Conservation (phyloP, 1,284 basidiomycete genomes). For the Dichomitus squalens region DNA sequence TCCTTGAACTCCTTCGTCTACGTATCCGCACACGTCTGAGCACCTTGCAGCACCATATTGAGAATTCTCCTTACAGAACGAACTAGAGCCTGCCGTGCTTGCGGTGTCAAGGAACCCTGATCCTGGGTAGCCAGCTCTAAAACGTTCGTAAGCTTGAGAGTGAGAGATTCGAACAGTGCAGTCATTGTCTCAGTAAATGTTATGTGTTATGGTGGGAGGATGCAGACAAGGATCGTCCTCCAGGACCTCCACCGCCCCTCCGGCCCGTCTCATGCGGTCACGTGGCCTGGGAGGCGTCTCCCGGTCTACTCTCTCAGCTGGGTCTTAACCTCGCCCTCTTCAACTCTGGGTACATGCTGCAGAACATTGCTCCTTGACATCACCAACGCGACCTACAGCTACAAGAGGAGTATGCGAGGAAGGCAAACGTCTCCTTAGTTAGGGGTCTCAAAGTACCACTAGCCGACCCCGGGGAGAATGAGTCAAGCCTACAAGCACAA, state of each 20-base stretch:
- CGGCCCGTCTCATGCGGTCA: slow-evolving; percentile 15
- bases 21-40: not conserved
- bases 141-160: slow-evolving; percentile 54
- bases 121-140: slow-evolving; percentile 56
- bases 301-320: too few relatives aligned
- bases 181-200: slow-evolving; percentile 17
- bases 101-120: slow-evolving; percentile 51
- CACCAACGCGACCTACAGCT: too few relatives aligned
- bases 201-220: too few relatives aligned
- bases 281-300: too few relatives aligned
- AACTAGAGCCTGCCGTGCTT: slow-evolving; percentile 63
- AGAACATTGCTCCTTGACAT: too few relatives aligned
- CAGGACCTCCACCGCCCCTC: not conserved
- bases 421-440: too few relatives aligned
- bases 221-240: not conserved
- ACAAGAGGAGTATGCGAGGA: too few relatives aligned
- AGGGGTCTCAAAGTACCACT: too few relatives aligned
- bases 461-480: too few relatives aligned
- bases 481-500: too few relatives aligned
- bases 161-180: slow-evolving; percentile 41
- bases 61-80: slow-evolving; percentile 50
- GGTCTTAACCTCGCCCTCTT: too few relatives aligned
- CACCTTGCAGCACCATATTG: not conserved
- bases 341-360: too few relatives aligned
- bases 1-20: slow-evolving; percentile 71